phyloP scores from a whole-genome alignment of 2,329 filamentous ascomycete genomes.

The Sordariomycetes sp. region DNA sequence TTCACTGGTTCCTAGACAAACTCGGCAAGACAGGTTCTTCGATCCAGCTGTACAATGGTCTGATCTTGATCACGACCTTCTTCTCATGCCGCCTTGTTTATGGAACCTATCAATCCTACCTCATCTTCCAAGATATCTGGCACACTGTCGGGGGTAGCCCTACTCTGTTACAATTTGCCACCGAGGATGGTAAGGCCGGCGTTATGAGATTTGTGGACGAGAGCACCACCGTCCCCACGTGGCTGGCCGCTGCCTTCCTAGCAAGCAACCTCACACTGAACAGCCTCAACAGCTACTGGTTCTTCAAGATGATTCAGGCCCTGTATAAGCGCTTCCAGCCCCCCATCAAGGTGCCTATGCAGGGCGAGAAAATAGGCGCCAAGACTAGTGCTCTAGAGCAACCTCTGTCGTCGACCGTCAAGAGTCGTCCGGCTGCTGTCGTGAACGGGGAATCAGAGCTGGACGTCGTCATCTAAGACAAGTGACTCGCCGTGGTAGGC shows the following conservation, averaged over 20 bases:
- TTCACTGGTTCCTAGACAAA: constrained; percentile 91
- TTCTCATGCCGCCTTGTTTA: constrained; percentile 67
- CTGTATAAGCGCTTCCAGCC: constrained; percentile 60
- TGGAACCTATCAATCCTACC: constrained; percentile 58
- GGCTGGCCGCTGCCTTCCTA: constrained; percentile 57
- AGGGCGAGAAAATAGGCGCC: background rate
- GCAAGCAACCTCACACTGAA: constrained; percentile 61
- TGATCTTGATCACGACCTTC: constrained; percentile 59
- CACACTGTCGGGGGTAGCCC: constrained; percentile 28
- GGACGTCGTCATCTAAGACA: constrained; percentile 1
- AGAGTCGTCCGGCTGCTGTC: background rate
- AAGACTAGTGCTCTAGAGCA: constrained; percentile 4
- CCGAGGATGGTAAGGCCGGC: constrained; percentile 10
- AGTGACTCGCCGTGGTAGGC: background rate
- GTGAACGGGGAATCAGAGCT: background rate
- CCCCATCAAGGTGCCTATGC: background rate
- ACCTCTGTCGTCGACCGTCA: background rate
- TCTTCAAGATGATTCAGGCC: constrained; percentile 73
- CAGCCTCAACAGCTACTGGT: constrained; percentile 73
- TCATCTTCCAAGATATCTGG: constrained; percentile 60
- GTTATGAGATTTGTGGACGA: constrained; percentile 31
- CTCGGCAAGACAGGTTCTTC: constrained; percentile 63
- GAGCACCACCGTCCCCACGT: constrained; percentile 45
- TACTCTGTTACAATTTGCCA: constrained; percentile 17
- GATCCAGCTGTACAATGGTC: constrained; percentile 65